phyloP scores from a whole-genome alignment of 257 asterid species.

The Solanum dulcamara region DNA sequence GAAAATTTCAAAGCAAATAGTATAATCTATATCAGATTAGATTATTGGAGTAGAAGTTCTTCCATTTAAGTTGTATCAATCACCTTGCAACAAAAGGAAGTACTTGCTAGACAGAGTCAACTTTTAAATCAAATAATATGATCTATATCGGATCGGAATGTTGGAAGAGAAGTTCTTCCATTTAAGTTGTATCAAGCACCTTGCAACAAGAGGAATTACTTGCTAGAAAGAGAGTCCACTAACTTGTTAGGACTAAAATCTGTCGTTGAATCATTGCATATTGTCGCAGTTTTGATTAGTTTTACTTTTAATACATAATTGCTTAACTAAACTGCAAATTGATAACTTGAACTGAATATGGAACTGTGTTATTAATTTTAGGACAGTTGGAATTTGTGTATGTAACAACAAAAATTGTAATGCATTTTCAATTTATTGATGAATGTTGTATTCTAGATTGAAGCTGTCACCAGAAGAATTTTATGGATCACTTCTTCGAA shows the following conservation, averaged over 20 bases:
- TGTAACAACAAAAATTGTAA: not conserved
- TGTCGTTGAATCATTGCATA: not conserved
- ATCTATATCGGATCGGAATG: not conserved
- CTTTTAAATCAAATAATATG: not conserved
- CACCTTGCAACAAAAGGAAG: not conserved
- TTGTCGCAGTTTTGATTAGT: not conserved
- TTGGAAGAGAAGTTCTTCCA: not conserved
- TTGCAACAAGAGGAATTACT: not conserved
- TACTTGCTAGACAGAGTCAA: not conserved
- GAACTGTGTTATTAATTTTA: not conserved
- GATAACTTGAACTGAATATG: not conserved
- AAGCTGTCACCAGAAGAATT: constrained; percentile 89
- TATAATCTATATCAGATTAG: not conserved
- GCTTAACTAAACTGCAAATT: not conserved
- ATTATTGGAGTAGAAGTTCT: not conserved
- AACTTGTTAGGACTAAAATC: not conserved
- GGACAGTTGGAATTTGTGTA: not conserved
- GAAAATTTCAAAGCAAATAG: not conserved
- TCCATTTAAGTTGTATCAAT: not conserved
- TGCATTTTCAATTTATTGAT: not conserved
- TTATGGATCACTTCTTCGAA: constrained; percentile 55
- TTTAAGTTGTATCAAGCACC: not conserved
- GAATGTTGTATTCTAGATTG: constrained; percentile 42
- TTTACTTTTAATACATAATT: not conserved
- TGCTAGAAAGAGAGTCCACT: not conserved